These are phyloP conservation scores for Aechmea fasciata DNA, from an alignment of 176 grass and related monocot species.

Conservation along the genomic window DNA sequence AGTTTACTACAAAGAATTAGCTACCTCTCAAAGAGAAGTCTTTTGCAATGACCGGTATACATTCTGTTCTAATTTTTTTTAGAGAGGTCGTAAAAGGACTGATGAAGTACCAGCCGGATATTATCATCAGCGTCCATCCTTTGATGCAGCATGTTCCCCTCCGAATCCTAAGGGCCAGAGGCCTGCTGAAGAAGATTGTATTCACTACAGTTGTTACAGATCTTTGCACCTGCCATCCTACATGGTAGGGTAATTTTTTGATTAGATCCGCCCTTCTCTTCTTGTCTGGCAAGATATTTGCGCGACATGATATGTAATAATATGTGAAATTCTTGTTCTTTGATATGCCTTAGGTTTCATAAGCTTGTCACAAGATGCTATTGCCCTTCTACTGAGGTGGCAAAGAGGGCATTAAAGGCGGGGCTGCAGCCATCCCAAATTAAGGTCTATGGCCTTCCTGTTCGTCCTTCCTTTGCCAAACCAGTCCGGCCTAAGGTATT, in stretches of 20 bases:
- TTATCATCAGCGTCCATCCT: conserved; percentile 99
- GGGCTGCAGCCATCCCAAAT: conserved; percentile 79
- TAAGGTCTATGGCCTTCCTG: conserved; percentile 98
- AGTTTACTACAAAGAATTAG: not conserved
- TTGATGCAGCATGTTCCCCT: conserved; percentile 99
- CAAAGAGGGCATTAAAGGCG: conserved; percentile 88
- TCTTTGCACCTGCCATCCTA: conserved; percentile 96
- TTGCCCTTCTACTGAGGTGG: conserved; percentile 87
- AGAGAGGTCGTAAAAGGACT: conserved; percentile 97
- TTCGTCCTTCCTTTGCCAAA: conserved; percentile 93
- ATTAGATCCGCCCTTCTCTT: not conserved
- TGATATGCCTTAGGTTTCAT: conserved; percentile 72
- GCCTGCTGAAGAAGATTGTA: conserved; percentile 88
- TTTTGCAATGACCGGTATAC: not conserved
- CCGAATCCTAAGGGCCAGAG: conserved; percentile 70
- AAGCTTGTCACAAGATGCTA: conserved; percentile 99
- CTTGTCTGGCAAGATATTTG: not conserved
- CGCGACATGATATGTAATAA: not conserved
- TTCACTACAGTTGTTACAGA: conserved; percentile 97
- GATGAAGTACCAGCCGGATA: conserved; percentile 97
- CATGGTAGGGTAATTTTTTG: conserved; percentile 61
- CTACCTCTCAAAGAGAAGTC: not conserved
- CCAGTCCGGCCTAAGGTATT: conserved; percentile 73
- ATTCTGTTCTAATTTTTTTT: not conserved
- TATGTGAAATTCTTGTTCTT: conserved; percentile 44